Conservation (phyloP, 208 protist species). For the Acanthamoeba healyi region DNA sequence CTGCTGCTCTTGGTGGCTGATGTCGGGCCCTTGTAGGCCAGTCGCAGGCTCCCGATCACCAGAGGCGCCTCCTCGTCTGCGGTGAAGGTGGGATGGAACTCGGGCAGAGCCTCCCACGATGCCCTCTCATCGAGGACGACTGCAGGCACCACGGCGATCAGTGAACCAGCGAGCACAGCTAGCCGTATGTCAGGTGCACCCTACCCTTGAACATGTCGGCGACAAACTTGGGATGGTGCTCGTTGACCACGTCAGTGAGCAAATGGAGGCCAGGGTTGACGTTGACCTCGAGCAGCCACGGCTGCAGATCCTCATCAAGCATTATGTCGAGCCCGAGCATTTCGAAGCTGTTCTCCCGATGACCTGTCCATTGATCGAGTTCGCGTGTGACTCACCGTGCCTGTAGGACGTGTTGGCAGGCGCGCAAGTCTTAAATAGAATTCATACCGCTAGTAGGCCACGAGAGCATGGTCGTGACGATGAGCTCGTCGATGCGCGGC, state of each 20-base stretch:
- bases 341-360: conserved; percentile 77
- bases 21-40: neutral
- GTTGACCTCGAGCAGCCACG: conserved; percentile 80
- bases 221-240: conserved; percentile 69
- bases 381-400: no score
- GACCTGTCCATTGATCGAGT: no score
- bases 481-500: conserved; percentile 22
- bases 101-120: neutral
- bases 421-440: no score
- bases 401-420: no score
- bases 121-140: neutral
- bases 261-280: conserved; percentile 82
- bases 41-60: neutral
- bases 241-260: conserved; percentile 76
- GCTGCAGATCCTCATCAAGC: conserved; percentile 74
- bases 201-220: conserved; percentile 29
- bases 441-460: neutral
- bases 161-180: neutral
- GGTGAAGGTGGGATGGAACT: neutral
- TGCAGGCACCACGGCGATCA: neutral
- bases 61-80: neutral
- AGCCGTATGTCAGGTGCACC: neutral
- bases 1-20: no score
- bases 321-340: conserved; percentile 80
- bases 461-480: neutral